Base-by-base conservation (phyloP, 768 basidiomycete species). In the Phaeolepiota aurea region DNA sequence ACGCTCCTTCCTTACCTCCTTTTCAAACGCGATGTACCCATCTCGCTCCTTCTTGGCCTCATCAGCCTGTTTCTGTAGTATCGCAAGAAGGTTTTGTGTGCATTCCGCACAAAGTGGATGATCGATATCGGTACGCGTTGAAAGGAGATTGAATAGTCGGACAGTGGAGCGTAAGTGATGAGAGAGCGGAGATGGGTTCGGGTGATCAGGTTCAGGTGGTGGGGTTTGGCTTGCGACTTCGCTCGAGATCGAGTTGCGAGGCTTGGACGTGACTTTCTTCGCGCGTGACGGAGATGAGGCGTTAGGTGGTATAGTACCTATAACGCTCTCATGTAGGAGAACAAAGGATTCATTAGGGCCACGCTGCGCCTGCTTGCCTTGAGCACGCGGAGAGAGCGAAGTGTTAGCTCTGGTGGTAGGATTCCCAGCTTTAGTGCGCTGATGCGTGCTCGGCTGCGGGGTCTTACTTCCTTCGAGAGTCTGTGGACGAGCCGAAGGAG, bases 61-160 rank as follows among this genome's bases (percentile, higher is more conserved):
- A 43, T 94, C 90, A 12, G 94, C 69, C 54, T 90, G 82, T 34
- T 74, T 73, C 50, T 85, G 79, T 21, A 98, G 74, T 18, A 77
- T 77, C 1, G 68, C 68, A 20, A 93, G 74, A 22, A 98, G 63
- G 36, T 84, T 73, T 52, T 87, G 82, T 2, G 92, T 89, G 60
- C 96, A 99, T 53, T 98, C 94, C 0, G 85, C 79, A 58, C 96
- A 99, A 5, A 99, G 71, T 3, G 96, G 96, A 56, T 97, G 92
- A 56, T 92, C 89, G 32, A 93, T 76, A 21, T 85, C 83, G 39
- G 83, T 80, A 32, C 80, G 71, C 42, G 80, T 75, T 10, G 87
- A 86, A 32, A 90, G 68, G 20, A 88, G 58, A 56, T 84, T 85
- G 56, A 87, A 82, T 28, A 91, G 68, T 14, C 78, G 77, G 45